A percentile compares a stretch with the other conserved stretches of the same genome.
Conservation (phyloP, 495 filamentous ascomycete species). For the Neurospora sp. region DNA sequence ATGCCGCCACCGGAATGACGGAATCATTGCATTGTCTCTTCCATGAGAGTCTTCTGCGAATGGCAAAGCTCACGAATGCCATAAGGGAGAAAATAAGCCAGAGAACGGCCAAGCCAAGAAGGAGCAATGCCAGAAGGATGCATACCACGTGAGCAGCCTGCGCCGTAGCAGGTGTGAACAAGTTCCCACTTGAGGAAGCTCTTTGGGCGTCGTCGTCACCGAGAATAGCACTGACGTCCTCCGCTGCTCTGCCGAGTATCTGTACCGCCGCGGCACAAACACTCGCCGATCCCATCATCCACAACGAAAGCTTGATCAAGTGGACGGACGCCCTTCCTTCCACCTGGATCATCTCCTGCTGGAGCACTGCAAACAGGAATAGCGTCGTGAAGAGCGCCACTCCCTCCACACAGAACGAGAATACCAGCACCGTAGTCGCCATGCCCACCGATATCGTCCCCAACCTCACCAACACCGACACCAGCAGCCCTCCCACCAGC, state of each 20-base stretch:
- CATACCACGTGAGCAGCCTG: not conserved
- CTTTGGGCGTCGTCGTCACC: not conserved
- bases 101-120: slow-evolving; percentile 4
- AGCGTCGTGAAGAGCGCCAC: slow-evolving; percentile 2
- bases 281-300: slow-evolving; percentile 6
- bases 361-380: slow-evolving; percentile 2
- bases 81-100: slow-evolving; percentile 4
- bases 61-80: slow-evolving; percentile 1
- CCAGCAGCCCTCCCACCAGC: slow-evolving; percentile 2
- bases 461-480: not conserved
- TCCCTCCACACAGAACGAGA: slow-evolving; percentile 2
- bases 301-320: slow-evolving; percentile 3
- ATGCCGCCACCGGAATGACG: not conserved
- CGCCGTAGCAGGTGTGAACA: not conserved
- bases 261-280: slow-evolving; percentile 7
- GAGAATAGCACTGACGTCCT: not conserved
- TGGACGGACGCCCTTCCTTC: slow-evolving; percentile 3
- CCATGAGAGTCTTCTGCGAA: slow-evolving; percentile 5
- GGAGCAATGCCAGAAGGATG: slow-evolving; percentile 4
- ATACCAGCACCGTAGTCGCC: slow-evolving; percentile 3
- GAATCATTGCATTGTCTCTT: slow-evolving; percentile 3
- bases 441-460: not conserved
- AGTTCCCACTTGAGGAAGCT: not conserved
- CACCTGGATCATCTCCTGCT: slow-evolving; percentile 11
- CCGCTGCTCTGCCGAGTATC: slow-evolving; percentile 3